Conservation (phyloP, 345 rosid genomes). For the Erodium maritimum region DNA sequence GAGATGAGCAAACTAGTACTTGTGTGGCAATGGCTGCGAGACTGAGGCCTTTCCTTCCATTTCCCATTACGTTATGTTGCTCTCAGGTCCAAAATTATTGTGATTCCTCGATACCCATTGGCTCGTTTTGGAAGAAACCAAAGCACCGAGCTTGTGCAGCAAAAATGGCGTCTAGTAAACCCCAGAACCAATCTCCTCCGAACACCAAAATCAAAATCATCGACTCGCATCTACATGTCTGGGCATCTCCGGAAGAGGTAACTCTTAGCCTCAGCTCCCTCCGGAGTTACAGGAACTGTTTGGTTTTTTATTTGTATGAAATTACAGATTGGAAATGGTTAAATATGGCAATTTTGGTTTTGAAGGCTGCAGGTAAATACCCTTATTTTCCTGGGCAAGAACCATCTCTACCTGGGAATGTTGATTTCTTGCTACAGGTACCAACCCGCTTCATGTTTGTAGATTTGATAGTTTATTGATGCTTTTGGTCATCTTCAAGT, state of each 20-base stretch:
- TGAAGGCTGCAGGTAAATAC: conserved; percentile 56
- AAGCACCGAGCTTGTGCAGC: conserved; percentile 13
- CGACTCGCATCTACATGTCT: conserved; percentile 84
- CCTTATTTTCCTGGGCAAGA: conserved; percentile 92
- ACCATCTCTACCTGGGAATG: conserved; percentile 68
- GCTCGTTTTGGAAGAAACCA: conserved; percentile 10
- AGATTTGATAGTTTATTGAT: neutral
- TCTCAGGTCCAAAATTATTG: neutral
- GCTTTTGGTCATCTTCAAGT: neutral
- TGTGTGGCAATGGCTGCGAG: conserved; percentile 12
- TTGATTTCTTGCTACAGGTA: conserved; percentile 84
- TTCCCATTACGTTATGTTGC: conserved; percentile 5
- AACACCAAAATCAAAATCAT: conserved; percentile 36
- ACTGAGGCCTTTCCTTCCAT: conserved; percentile 19
- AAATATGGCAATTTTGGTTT: neutral
- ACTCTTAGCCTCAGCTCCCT: conserved; percentile 1
- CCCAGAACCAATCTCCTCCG: conserved; percentile 17
- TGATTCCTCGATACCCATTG: conserved; percentile 1
- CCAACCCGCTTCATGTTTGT: neutral
- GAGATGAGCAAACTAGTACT: too few relatives aligned
- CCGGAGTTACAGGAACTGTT: neutral
- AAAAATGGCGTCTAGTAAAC: conserved; percentile 42
- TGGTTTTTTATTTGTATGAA: neutral
- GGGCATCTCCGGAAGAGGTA: conserved; percentile 92
- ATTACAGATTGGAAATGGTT: neutral